Base-by-base conservation (phyloP, 345 rosid genomes). In the Conringia planisiliqua region DNA sequence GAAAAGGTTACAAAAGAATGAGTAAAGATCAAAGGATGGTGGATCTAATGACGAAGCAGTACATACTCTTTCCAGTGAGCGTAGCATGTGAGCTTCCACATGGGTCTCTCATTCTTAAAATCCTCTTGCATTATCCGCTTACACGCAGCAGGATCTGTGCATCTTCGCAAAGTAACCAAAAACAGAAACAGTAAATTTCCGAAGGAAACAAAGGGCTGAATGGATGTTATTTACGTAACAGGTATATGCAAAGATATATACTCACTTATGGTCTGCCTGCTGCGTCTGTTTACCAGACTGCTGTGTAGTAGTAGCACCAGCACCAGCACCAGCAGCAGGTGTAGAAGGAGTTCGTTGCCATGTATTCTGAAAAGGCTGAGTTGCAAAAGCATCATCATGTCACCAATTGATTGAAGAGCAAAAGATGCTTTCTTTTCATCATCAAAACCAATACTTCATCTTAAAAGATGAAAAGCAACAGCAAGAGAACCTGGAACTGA, bases 61-160 rank as follows among this genome's bases (percentile, higher is more conserved):
- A 50, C 88, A 79, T 84, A 94, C 98, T 80, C 73, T 83, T 78
- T 88, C 83, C 76, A 84, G 83, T 94, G 98, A 52, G 85, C 80
- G 56, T 94, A 94, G 78, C 98, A 90, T 10, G 98, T 91, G 66
- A 94, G 88, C 84, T 83, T 90, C 97, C 98, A 94, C 80, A 87
- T 74, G 8, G 97, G 97, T 66, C 87, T 87, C 85, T 92, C 98
- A 5, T 79, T 74, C 82, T 89, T 83, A 78, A 83, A 86, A 83
- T 94, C 98, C 51, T 94, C 93, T 44, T 46, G 70, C 71, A 91
- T 88, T 67, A 82, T 1, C 33, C 78, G 84, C 73, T 80, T 88
- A 80, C 98, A 94, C 42, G 87, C 75, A 27, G 87, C 89, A 16
- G 92, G 96, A 84, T 91, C 95, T 6, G 87, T 87, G 88, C 98